Conservation (phyloP, 805 yeast genomes). For the Cyberlindnera maritima region DNA sequence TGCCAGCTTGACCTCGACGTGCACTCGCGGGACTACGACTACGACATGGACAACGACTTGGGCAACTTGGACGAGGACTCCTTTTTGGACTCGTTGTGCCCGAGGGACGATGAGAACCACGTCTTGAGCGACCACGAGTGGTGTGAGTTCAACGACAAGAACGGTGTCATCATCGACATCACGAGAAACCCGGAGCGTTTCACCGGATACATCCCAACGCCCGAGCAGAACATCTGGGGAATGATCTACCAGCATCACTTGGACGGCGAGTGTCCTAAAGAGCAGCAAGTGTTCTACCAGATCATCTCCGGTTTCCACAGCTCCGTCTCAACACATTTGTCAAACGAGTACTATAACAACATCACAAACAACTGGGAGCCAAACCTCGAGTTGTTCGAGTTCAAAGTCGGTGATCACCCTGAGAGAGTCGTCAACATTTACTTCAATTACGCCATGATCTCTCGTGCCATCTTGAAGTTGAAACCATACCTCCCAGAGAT, state of each 20-base stretch:
- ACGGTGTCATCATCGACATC: slow-evolving; percentile 81
- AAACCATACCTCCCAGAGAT: slow-evolving; percentile 49
- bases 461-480: slow-evolving; percentile 75
- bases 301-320: slow-evolving; percentile 93
- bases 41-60: slow-evolving; percentile 33
- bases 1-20: slow-evolving; percentile 31
- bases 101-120: slow-evolving; percentile 26
- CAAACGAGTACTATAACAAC: slow-evolving; percentile 75
- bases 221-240: slow-evolving; percentile 89
- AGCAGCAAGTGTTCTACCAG: slow-evolving; percentile 85
- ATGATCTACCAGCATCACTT: slow-evolving; percentile 79
- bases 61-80: slow-evolving; percentile 36
- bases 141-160: slow-evolving; percentile 65
- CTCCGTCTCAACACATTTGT: slow-evolving; percentile 87
- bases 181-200: slow-evolving; percentile 91
- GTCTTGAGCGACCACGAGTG: slow-evolving; percentile 53
- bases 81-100: slow-evolving; percentile 38
- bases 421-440: slow-evolving; percentile 88
- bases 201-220: slow-evolving; percentile 94
- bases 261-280: slow-evolving; percentile 62
- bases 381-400: slow-evolving; percentile 76
- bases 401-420: slow-evolving; percentile 81
- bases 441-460: slow-evolving; percentile 85
- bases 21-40: slow-evolving; percentile 27
- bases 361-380: slow-evolving; percentile 82